These are phyloP conservation scores for Bathelium albidoporum DNA, from an alignment of 495 filamentous ascomycete species.

Conservation along the genomic window DNA sequence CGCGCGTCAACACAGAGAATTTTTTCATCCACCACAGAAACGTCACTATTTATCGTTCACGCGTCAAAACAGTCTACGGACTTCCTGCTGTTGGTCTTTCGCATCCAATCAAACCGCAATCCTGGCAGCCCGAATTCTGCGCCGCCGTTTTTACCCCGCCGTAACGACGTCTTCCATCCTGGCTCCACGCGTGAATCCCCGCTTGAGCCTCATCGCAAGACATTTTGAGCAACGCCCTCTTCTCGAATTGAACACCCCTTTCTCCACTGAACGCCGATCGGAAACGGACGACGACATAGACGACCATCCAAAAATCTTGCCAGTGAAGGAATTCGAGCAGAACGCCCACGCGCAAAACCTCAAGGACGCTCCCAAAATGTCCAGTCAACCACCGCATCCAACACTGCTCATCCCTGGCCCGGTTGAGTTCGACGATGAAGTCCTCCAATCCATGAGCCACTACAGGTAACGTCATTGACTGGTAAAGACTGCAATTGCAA, in stretches of 20 bases:
- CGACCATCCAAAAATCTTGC: conserved; percentile 22
- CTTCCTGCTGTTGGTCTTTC: not conserved
- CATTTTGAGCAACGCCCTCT: conserved; percentile 60
- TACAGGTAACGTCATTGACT: conserved; percentile 52
- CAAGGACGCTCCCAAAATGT: conserved; percentile 47
- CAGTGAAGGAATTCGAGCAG: conserved; percentile 17
- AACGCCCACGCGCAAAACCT: conserved; percentile 12
- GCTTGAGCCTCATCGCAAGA: conserved; percentile 70
- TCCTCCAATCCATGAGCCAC: conserved; percentile 89
- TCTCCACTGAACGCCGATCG: conserved; percentile 51
- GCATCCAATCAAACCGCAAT: not conserved
- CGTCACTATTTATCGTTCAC: no score
- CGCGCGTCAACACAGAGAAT: not conserved
- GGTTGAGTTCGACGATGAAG: conserved; percentile 97
- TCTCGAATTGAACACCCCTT: conserved; percentile 56
- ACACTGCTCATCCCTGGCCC: conserved; percentile 89
- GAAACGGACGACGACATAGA: conserved; percentile 46
- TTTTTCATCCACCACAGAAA: not conserved
- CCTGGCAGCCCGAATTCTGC: not conserved
- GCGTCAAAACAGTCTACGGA: no score
- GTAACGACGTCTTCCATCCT: conserved; percentile 3
- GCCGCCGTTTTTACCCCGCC: not conserved
- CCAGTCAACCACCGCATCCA: conserved; percentile 66
- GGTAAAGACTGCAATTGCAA: not conserved
- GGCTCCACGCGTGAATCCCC: conserved; percentile 18